Percentiles rank a stretch among this genome's conserved stretches.
phyloP scores from a whole-genome alignment of 495 filamentous ascomycete species.

The Cercophora samala region DNA sequence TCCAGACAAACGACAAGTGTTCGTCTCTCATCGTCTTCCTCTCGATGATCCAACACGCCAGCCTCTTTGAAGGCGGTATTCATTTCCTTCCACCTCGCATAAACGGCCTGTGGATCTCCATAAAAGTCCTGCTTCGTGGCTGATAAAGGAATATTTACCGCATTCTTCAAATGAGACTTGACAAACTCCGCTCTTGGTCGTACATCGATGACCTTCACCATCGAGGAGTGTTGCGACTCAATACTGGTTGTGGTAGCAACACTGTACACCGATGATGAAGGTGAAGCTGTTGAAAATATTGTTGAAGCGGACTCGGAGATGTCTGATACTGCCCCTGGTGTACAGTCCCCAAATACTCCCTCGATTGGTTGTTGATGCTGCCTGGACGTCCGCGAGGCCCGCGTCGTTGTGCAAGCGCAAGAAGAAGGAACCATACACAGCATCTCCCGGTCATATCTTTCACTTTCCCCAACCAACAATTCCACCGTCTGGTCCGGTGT shows the following conservation, averaged over 20 bases:
- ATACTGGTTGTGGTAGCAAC: not conserved
- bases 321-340: not conserved
- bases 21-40: constrained; percentile 25
- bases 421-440: constrained; percentile 32
- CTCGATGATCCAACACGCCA: constrained; percentile 26
- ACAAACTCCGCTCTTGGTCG: not conserved
- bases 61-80: constrained; percentile 28
- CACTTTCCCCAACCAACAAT: constrained; percentile 39
- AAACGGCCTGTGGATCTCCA: constrained; percentile 43
- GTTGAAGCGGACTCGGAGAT: not conserved
- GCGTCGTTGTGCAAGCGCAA: constrained; percentile 27
- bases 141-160: not conserved
- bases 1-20: constrained; percentile 53
- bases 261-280: not conserved
- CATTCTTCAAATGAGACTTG: not conserved
- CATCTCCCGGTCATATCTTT: constrained; percentile 35
- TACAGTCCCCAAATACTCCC: not conserved
- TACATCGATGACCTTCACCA: constrained; percentile 4
- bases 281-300: not conserved
- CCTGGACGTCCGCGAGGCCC: not conserved
- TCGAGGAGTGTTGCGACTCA: not conserved
- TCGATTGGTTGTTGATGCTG: not conserved
- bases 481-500: constrained; percentile 36
- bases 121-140: constrained; percentile 6
- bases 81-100: constrained; percentile 44